Base-by-base conservation (phyloP, 1,284 basidiomycete species). In the Chondrostereum purpureum region DNA sequence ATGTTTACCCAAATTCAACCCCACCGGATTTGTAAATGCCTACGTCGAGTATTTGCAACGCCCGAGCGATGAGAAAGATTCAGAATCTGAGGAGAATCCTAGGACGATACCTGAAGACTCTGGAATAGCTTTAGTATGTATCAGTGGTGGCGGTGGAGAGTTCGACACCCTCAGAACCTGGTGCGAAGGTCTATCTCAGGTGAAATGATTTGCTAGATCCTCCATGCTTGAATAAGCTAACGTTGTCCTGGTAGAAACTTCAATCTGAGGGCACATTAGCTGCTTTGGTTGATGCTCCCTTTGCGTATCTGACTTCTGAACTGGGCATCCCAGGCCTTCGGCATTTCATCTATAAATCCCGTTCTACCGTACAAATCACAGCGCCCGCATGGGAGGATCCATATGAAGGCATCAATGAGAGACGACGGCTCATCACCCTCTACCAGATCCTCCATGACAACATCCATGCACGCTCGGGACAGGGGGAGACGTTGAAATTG, bases 331-430 rank as follows among this genome's bases (percentile, higher is more conserved):
- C 92, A 1, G 93, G 93, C 0, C 65, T 99, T 19, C 78, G 89
- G 20, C 95, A 99, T 64, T 99, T 98, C 59, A 68, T 96, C 43
- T 98, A 96, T 72, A 97, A 96, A 66, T 91, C 88, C 14, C 77
- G 91, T 14, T 68, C 79, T 13, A 79, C 90, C 53, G 91, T 97
- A 14, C 95, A 98, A 60, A 74, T 95, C 23, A 96, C 92, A 0
- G 70, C 76, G 51, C 92, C 94, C 0, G 63, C 66, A 13, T 93
- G 85, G 62, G 90, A 93, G 55, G 86, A 86, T 21, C 85, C 88
- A 2, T 97, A 96, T 60, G 75, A 81, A 38, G 67, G 67, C 33
- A 51, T 68, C 0, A 72, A 78, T 44, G 78, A 81, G 51, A 74
- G 69, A 47, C 68, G 78, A 52, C 74, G 85, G 83, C 64, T 95